Conservation (phyloP, 1,284 basidiomycete genomes). For the Rhodotorula sp. region DNA sequence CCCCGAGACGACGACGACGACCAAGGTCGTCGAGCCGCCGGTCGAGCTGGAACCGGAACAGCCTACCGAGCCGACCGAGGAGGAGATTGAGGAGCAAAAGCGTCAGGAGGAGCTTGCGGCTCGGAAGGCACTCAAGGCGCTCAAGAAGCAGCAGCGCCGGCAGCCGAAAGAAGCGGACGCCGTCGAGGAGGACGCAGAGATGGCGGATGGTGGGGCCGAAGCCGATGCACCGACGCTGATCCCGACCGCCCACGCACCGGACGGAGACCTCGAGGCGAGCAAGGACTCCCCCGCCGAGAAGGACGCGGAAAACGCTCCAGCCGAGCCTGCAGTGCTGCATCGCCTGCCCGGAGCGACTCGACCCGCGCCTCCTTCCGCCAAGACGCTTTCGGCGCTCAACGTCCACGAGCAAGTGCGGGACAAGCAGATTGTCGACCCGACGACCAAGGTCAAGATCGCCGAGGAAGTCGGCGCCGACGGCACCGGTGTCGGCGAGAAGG, state of each 20-base stretch:
- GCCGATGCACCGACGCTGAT: slow-evolving; percentile 5
- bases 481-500: slow-evolving; percentile 62
- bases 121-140: slow-evolving; percentile 34
- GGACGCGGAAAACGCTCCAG: background rate
- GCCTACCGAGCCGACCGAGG: slow-evolving; percentile 31
- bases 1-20: background rate
- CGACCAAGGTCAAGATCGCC: slow-evolving; percentile 56
- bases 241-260: slow-evolving; percentile 11
- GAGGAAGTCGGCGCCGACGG: slow-evolving; percentile 51
- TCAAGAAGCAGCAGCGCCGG: slow-evolving; percentile 31
- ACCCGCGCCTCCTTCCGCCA: slow-evolving; percentile 69
- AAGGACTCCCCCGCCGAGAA: slow-evolving; percentile 8
- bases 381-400: slow-evolving; percentile 69
- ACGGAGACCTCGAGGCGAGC: background rate
- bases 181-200: background rate
- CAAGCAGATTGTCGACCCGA: slow-evolving; percentile 69
- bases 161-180: slow-evolving; percentile 3
- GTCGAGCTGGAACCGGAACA: slow-evolving; percentile 12
- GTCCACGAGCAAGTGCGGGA: slow-evolving; percentile 70
- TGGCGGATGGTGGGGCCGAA: background rate
- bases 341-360: slow-evolving; percentile 67
- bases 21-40: slow-evolving; percentile 15
- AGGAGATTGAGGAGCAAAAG: slow-evolving; percentile 38
- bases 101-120: slow-evolving; percentile 30
- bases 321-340: slow-evolving; percentile 14